A percentile compares a stretch with the other conserved stretches of the same genome.
Conservation (phyloP, 352 stramenopile species). For the Pythium aristosporum region DNA sequence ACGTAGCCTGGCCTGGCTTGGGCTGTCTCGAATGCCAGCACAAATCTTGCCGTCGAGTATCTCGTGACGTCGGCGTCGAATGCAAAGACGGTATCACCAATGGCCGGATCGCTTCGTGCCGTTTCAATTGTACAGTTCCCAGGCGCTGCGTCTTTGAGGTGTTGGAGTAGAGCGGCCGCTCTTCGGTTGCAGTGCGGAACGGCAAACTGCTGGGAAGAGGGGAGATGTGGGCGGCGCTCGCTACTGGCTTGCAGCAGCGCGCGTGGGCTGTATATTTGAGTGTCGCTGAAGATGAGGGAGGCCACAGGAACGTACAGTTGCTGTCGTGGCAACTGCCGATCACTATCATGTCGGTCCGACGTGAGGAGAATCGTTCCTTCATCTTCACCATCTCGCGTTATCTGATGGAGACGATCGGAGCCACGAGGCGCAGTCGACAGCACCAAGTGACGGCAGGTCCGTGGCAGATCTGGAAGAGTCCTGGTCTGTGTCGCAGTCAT, state of each 20-base stretch:
- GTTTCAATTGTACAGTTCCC: no score
- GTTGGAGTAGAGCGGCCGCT: neutral
- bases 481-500: neutral
- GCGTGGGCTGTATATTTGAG: neutral
- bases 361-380: no score
- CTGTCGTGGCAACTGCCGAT: no score
- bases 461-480: no score
- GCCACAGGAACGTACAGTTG: slow-evolving; percentile 2
- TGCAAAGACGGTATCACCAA: neutral
- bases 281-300: neutral
- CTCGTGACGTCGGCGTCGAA: neutral
- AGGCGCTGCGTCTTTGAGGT: no score
- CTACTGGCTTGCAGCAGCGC: neutral
- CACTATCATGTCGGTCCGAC: no score
- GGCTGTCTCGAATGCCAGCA: slow-evolving; percentile 62
- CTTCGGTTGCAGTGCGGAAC: neutral
- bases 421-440: no score
- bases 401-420: no score
- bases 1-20: slow-evolving; percentile 28
- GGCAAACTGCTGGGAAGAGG: neutral
- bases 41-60: slow-evolving; percentile 40
- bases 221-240: neutral
- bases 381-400: no score
- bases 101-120: no score
- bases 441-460: no score